Base-by-base conservation (phyloP, 805 yeast species). In the Suhomyces tanzawaensis region DNA sequence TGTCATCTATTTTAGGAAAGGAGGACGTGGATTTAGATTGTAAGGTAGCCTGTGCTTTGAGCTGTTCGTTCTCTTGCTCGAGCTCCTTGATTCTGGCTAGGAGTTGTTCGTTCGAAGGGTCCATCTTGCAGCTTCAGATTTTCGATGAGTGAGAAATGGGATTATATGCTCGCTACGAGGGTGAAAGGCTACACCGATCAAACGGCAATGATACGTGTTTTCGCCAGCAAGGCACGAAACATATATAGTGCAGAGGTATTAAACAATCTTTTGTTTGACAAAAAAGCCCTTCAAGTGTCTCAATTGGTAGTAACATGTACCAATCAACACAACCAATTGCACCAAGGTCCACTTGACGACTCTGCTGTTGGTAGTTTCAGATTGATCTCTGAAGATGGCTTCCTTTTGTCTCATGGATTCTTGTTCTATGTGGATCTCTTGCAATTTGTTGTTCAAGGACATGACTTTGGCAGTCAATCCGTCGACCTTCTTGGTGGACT, bases 201-300 rank as follows among this genome's bases (percentile, higher is more conserved):
- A n/a, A n/a, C n/a, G n/a, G n/a, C n/a, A n/a, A n/a, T n/a, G n/a
- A n/a, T n/a, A n/a, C n/a, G n/a, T n/a, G n/a, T n/a, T n/a, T n/a
- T n/a, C n/a, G n/a, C n/a, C n/a, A n/a, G n/a, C n/a, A n/a, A n/a
- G n/a, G n/a, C n/a, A n/a, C n/a, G n/a, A n/a, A n/a, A n/a, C n/a
- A n/a, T n/a, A n/a, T n/a, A n/a, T n/a, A n/a, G n/a, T n/a, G 26
- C 12, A 7, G 21, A 19, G 13, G n/a, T 7, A 24, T 29, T 69
- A 86, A 14, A 88, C 81, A 42, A 87, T 77, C 67, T 89, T 89
- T 58, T 88, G 95, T 65, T 87, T 88, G 44, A 86, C 82, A 58
- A 88, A 88, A 76, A 88, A 87, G 29, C 80, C 64, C 64, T 84
- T 84, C 64, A 89, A 74, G 53, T 85, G 89, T 38, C 73, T 72